Evolutionary conservation across 495 filamentous ascomycete species (phyloP).

Genomic region (Lasiosphaeria hispida): DNA sequence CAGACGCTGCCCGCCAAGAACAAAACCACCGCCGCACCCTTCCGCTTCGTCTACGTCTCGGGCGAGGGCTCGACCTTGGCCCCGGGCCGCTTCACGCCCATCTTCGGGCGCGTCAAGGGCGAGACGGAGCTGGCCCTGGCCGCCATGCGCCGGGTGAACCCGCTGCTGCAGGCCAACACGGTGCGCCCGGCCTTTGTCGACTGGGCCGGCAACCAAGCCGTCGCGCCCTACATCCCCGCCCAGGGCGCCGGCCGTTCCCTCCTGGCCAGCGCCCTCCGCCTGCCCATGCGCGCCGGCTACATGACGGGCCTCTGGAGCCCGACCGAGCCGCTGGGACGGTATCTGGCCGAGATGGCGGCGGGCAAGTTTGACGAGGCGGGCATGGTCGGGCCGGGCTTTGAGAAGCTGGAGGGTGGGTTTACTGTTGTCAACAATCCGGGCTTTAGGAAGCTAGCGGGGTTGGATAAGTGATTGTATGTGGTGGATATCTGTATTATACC

Average conservation of each 20-base stretch:
- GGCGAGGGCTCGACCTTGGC: constrained; percentile 53
- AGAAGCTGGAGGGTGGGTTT: constrained; percentile 38
- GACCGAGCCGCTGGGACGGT: constrained; percentile 40
- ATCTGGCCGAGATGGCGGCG: constrained; percentile 57
- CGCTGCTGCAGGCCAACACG: constrained; percentile 46
- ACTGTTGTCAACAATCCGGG: constrained; percentile 48
- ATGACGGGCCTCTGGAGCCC: constrained; percentile 36
- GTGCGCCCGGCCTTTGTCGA: constrained; percentile 58
- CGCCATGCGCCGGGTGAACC: constrained; percentile 34
- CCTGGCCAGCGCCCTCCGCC: constrained; percentile 21
- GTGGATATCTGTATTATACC: too few relatives aligned
- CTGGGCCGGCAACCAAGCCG: constrained; percentile 41
- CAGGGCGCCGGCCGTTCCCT: constrained; percentile 10
- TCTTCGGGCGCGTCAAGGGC: constrained; percentile 63
- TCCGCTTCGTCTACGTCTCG: constrained; percentile 71
- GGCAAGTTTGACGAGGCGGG: constrained; percentile 44
- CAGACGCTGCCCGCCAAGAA: constrained; percentile 36
- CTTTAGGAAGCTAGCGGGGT: constrained; percentile 45
- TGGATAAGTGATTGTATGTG: constrained; percentile 16
- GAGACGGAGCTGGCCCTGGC: constrained; percentile 56
- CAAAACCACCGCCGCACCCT: constrained; percentile 32
- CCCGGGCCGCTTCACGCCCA: constrained; percentile 50
- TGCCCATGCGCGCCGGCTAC: constrained; percentile 17
- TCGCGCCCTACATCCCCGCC: constrained; percentile 46
- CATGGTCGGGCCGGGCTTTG: constrained; percentile 45